Base-by-base conservation (phyloP, 2,329 filamentous ascomycete genomes). In the Penicillium capsulatum region DNA sequence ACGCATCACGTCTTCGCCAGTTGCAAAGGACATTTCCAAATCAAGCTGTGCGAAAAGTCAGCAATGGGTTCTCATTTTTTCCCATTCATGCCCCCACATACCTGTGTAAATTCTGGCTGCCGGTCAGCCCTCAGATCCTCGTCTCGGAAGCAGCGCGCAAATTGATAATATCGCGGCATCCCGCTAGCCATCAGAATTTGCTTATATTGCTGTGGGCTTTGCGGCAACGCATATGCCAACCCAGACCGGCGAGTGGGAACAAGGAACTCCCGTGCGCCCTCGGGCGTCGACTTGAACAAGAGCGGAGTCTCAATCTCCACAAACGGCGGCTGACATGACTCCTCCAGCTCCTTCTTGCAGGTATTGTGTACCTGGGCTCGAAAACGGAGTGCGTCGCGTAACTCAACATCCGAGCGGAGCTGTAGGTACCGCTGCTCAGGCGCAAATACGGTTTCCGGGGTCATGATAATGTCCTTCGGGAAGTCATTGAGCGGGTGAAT, bases 171-270 rank as follows among this genome's bases (percentile, higher is more conserved):
- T 28, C 77, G 79, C 1, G 75, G 69, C 8, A 96, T 77, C 0
- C 91, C 91, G 45, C 86, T 85, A 0, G 89, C 86, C 89, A 98
- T 97, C 29, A 98, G 76, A 2, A 96, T 86, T 68, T 98, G 92
- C 68, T 98, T 98, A 62, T 97, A 98, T 64, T 98, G 92, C 63
- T 98, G 92, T 0, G 92, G 92, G 50, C 91, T 97, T 63, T 98
- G 94, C 0, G 90, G 90, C 14, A 98, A 71, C 7, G 92, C 92
- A 64, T 97, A 98, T 3, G 87, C 89, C 44, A 81, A 70, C 0
- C 87, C 88, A 1, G 74, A 75, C 24, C 75, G 77, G 17, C 92
- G 75, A 1, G 90, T 94, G 0, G 92, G 92, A 3, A 98, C 91
- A 4, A 98, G 65, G 47, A 98, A 98, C 62, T 98, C 92, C 34